Evolutionary conservation across 2,329 filamentous ascomycete genomes (phyloP), one percentile per base, ranked within the genome.

Genomic region (Phoma sp.): DNA sequence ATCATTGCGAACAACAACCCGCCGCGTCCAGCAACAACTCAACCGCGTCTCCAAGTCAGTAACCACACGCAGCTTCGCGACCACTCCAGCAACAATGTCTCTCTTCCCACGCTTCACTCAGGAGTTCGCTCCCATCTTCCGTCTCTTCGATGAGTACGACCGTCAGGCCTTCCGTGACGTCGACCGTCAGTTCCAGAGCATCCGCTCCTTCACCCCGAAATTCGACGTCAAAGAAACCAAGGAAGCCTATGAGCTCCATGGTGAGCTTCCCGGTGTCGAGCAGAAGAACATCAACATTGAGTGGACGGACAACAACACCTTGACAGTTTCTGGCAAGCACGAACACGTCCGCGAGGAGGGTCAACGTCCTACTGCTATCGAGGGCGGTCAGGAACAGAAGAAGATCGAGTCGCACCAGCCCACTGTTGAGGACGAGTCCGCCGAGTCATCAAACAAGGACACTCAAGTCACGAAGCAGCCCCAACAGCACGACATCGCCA

Each of bases 271-370:
- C 0, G 90, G 90, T 50, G 80, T 93, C 64, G 83, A 84, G 59
- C 89, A 90, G 77, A 86, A 90, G 65, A 80, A 92, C 67, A 79
- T 95, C 68, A 79, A 83, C 70, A 89, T 93, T 70, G 89, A 93
- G 70, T 93, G 93, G 80, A 87, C 85, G 54, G 89, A 93, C 70
- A 80, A 83, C 37, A 87, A 90, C 77, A 92, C 89, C 13, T 78
- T 93, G 38, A 82, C 85, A 59, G 80, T 95, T 71, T 85, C 84
- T 53, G 90, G 90, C 68, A 85, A 81, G 60, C 82, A 86, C 51
- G 89, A 92, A 76, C 84, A 86, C 62, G 78, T 78, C 61, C 83
- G 85, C 74, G 83, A 84, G 55, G 76, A 84, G 35, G 83, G 83
- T 54, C 77, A 80, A 2, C 75, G 82, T 29, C 77, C 82, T 11